Base-by-base conservation (phyloP, 495 filamentous ascomycete species). In the Neurospora discreta region DNA sequence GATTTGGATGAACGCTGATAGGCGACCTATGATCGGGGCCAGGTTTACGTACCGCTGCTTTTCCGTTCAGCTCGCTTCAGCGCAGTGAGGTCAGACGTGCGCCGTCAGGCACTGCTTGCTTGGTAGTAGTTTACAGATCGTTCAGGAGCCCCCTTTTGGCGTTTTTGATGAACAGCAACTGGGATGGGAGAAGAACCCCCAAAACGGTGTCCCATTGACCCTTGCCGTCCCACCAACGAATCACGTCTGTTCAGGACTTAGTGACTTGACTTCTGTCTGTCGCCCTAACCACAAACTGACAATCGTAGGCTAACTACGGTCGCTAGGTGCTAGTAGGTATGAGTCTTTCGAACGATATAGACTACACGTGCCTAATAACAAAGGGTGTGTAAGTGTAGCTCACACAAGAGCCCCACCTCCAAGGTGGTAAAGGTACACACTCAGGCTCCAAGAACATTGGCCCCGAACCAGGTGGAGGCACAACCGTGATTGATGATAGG, bases 31-130 rank as follows among this genome's bases (percentile, higher is more conserved):
- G 38, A 26, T 15, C 68, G 68, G 44, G 65, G 42, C 58, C n/a
- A 33, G 67, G 68, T 30, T 70, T 38, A 38, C 33, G 68, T 70
- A 70, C 68, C 30, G 52, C 26, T 68, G n/a, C 39, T 39, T 38
- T 58, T 71, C 38, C 33, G 16, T 46, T 67, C 71, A 69, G 72
- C 71, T 74, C 74, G 73, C 75, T 76, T 77, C 74, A 75, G 75
- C 74, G 74, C 70, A 42, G 71, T 76, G 73, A 76, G 75, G 70
- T 76, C 76, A 78, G 76, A 76, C 58, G 13, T 58, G 36, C 68
- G 40, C 58, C 60, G 39, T 73, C 68, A 71, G 71, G 70, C 16
- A 39, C 71, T 44, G 39, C 42, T 33, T 41, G 69, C n/a, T n/a
- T n/a, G n/a, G n/a, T n/a, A n/a, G n/a, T n/a, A n/a, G n/a, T n/a